These are phyloP conservation scores for Penicillium manginii DNA, from an alignment of 495 filamentous ascomycete genomes.

Conservation along the genomic window DNA sequence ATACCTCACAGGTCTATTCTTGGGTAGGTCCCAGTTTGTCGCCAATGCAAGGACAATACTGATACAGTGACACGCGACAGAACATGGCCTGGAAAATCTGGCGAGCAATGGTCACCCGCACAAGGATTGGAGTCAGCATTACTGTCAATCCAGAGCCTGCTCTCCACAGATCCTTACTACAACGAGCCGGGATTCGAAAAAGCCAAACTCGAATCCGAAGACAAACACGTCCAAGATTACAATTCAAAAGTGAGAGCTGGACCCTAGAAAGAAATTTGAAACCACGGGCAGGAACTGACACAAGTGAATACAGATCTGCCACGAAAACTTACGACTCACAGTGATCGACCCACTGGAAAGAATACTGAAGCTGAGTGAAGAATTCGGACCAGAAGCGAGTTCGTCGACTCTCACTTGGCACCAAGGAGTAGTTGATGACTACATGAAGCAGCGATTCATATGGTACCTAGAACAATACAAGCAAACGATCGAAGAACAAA, in stretches of 20 bases:
- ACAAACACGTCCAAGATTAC: conserved; percentile 83
- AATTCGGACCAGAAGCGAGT: conserved; percentile 22
- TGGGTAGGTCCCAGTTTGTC: conserved; percentile 57
- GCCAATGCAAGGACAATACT: not conserved
- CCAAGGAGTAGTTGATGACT: conserved; percentile 76
- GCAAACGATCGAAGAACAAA: conserved; percentile 9
- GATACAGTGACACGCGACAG: conserved; percentile 45
- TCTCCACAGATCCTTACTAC: conserved; percentile 93
- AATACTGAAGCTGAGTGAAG: conserved; percentile 48
- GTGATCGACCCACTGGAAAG: conserved; percentile 85
- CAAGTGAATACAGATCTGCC: conserved; percentile 68
- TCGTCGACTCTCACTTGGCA: conserved; percentile 23
- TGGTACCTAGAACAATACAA: conserved; percentile 96
- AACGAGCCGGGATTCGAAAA: conserved; percentile 95
- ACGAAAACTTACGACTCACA: conserved; percentile 86
- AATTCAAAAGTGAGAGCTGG: conserved; percentile 69
- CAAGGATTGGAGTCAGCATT: conserved; percentile 94
- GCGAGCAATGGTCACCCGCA: conserved; percentile 94
- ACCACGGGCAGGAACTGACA: not conserved
- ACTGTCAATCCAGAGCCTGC: conserved; percentile 93
- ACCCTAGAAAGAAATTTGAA: not conserved
- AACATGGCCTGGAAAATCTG: conserved; percentile 87
- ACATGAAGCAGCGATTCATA: conserved; percentile 88
- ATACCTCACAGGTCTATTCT: conserved; percentile 73
- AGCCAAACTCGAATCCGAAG: conserved; percentile 38